Evolutionary conservation across 225 moss, liverwort and hornwort species (phyloP).

Genomic region (Sphagnum contortum): DNA sequence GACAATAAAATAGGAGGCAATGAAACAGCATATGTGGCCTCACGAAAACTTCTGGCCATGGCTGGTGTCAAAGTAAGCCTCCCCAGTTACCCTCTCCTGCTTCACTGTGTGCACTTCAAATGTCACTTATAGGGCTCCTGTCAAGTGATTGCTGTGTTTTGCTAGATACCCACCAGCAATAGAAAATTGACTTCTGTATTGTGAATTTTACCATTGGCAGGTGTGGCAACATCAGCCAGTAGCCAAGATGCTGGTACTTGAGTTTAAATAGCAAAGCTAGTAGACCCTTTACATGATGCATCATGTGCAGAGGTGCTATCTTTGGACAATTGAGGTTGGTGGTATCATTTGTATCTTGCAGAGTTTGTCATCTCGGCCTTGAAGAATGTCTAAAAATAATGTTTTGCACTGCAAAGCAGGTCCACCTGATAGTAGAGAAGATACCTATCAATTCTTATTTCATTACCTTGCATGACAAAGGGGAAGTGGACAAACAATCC

Average conservation of each 20-base stretch:
- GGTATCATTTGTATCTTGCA: no score
- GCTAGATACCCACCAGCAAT: neutral
- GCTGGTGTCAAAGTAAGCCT: slow-evolving; percentile 59
- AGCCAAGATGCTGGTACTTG: slow-evolving; percentile 38
- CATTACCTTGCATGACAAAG: no score
- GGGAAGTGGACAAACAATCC: no score
- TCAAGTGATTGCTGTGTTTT: neutral
- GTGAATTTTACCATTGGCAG: slow-evolving; percentile 26
- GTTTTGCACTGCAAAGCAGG: no score
- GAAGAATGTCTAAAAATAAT: no score
- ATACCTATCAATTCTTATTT: no score
- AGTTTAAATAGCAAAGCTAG: slow-evolving; percentile 34
- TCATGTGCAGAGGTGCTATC: no score
- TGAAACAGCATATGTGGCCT: slow-evolving; percentile 50
- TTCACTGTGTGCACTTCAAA: neutral
- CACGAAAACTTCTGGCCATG: slow-evolving; percentile 61
- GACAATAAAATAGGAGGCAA: slow-evolving; percentile 19
- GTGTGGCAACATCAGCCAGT: slow-evolving; percentile 70
- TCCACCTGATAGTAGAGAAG: no score
- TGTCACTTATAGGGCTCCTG: neutral
- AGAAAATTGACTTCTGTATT: neutral
- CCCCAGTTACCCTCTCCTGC: neutral
- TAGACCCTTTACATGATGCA: no score
- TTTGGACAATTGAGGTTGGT: no score
- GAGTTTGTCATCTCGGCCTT: no score